Evolutionary conservation across 495 filamentous ascomycete species (phyloP).

Genomic region (Podospora conica): DNA sequence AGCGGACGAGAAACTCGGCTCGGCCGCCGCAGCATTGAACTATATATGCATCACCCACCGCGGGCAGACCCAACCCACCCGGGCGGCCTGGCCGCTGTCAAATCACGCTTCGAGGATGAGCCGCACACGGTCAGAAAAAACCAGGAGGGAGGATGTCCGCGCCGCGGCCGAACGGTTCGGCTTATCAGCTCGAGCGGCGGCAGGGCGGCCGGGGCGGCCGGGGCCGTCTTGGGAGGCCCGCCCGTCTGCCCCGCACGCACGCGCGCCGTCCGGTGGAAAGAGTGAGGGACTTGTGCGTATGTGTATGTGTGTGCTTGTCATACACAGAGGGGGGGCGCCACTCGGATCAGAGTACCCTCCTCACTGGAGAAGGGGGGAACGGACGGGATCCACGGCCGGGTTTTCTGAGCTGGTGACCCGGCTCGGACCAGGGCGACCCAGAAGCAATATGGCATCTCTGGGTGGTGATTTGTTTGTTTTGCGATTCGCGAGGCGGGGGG

Average conservation of each 20-base stretch:
- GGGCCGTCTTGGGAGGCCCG: not conserved
- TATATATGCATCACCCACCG: not conserved
- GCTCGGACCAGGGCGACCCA: not conserved
- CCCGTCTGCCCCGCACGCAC: not conserved
- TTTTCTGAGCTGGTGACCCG: not conserved
- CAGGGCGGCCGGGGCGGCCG: not conserved
- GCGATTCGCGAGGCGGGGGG: not conserved
- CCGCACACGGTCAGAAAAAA: not conserved
- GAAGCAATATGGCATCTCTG: not conserved
- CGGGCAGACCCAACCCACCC: not conserved
- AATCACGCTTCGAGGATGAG: not conserved
- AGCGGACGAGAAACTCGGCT: not conserved
- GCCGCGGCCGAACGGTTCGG: not conserved
- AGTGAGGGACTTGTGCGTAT: not conserved
- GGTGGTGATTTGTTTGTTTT: not conserved
- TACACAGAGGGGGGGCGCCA: not conserved
- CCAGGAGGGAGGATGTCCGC: not conserved
- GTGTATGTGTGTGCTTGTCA: not conserved
- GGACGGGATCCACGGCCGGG: not conserved
- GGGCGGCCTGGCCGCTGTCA: not conserved
- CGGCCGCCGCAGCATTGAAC: not conserved
- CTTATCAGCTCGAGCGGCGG: not conserved
- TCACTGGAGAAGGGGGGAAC: no score
- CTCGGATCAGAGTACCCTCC: not conserved
- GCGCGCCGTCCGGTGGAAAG: not conserved